Base-by-base conservation (phyloP, 495 filamentous ascomycete genomes). In the Penicillium macrosclerotiorum region DNA sequence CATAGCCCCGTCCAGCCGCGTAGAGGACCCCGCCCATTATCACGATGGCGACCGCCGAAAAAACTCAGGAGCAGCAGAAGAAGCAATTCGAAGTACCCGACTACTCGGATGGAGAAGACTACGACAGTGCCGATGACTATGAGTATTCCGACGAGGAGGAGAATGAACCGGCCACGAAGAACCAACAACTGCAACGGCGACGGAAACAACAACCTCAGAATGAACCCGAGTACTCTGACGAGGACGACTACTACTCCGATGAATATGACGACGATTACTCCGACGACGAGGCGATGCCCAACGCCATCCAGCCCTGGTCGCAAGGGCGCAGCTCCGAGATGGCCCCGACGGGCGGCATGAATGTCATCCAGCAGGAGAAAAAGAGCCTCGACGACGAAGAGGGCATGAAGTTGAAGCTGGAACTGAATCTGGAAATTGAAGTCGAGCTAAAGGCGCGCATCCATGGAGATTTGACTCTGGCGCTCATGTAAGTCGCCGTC, bases 381-480 rank as follows among this genome's bases (percentile, higher is more conserved):
- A 65, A 65, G 47, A 49, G 41, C 8, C 52, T 65, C 14, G 55
- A 65, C 22, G 69, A 75, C n/a, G 58, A 74, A 39, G 71, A 75
- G 9, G 72, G 72, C 47, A 74, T 96, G 54, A 80, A 81, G 60
- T 53, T 96, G 72, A 72, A 88, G 54, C 64, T 96, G 37, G 89
- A 95, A 54, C 63, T 95, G 45, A 94, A 95, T 65, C 65, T 96
- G 33, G 90, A 96, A 53, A 80, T 95, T 45, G 86, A 94, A 71
- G 79, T 95, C 11, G 82, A 90, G 64, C 68, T 96, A 2, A 94
- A 94, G 77, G 90, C 90, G 23, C 86, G 82, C 57, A 93, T 96
- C 55, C 86, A 92, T 47, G 89, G 90, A 59, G 90, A 95, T 68
- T 69, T 95, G 60, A 93, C 88, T 37, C 55, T 96, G 43, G 82